Evolutionary conservation across 352 stramenopile genomes (phyloP).

Genomic region (Phytophthora tentaculata): DNA sequence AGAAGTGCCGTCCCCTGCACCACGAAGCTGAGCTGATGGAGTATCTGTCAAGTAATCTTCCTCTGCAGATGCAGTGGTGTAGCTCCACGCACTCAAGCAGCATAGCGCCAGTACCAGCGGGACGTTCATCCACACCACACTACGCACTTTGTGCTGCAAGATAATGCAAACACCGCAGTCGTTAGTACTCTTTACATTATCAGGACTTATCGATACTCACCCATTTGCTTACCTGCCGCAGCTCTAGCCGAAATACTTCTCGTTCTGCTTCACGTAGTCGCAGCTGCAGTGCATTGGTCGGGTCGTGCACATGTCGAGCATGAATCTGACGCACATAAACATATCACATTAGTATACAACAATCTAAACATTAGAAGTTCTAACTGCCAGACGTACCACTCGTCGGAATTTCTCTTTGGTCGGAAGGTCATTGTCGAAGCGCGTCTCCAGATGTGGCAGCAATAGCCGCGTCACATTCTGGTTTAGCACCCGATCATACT

Average conservation of each 20-base stretch:
- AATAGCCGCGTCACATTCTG: constrained; percentile 46
- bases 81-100: constrained; percentile 47
- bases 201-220: not conserved
- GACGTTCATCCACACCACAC: constrained; percentile 44
- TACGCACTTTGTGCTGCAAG: constrained; percentile 45
- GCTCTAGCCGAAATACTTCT: constrained; percentile 36
- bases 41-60: constrained; percentile 4
- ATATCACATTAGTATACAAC: constrained; percentile 1
- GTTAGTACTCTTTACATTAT: not conserved
- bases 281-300: constrained; percentile 52
- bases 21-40: constrained; percentile 25
- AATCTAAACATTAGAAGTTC: not conserved
- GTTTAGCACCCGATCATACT: constrained; percentile 35
- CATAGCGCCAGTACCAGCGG: constrained; percentile 42
- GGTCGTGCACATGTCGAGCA: constrained; percentile 50
- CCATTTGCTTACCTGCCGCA: constrained; percentile 42
- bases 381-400: constrained; percentile 32
- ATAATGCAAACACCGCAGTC: not conserved
- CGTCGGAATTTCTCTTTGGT: constrained; percentile 45
- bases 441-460: constrained; percentile 31
- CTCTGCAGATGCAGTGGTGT: constrained; percentile 17
- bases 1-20: constrained; percentile 3
- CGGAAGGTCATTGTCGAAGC: constrained; percentile 20
- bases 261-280: constrained; percentile 55
- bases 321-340: constrained; percentile 35